Conservation (phyloP, 2,329 filamentous ascomycete species). For the Curvularia sp. region DNA sequence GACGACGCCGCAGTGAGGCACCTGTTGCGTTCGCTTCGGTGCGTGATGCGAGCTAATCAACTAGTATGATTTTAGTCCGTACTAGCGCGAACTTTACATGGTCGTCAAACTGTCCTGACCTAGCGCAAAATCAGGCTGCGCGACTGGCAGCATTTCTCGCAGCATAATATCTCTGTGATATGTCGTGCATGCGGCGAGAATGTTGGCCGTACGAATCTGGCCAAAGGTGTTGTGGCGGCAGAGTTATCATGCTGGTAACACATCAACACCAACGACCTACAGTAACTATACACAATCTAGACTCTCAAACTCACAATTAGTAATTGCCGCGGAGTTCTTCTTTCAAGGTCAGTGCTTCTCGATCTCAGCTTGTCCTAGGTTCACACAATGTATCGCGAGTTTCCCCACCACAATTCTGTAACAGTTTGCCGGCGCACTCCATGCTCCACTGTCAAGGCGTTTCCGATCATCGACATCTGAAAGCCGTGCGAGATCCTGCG, state of each 20-base stretch:
- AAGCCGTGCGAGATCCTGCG: background rate
- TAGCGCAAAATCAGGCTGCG: conserved; percentile 6
- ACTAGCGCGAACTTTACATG: conserved; percentile 18
- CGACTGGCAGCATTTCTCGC: background rate
- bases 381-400: background rate
- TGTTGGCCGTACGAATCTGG: background rate
- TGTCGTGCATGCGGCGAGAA: conserved; percentile 1
- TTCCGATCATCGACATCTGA: background rate
- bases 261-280: background rate
- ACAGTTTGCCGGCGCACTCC: background rate
- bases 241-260: background rate
- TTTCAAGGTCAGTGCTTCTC: conserved; percentile 3
- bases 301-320: background rate
- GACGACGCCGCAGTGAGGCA: conserved; percentile 11
- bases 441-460: background rate
- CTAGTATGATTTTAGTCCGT: conserved; percentile 8
- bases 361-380: conserved; percentile 8
- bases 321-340: background rate
- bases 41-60: conserved; percentile 9
- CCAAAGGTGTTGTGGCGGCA: background rate
- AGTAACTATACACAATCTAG: background rate
- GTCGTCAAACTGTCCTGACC: conserved; percentile 24
- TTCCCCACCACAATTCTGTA: background rate
- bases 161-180: conserved; percentile 2
- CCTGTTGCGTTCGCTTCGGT: conserved; percentile 6